A percentile compares a stretch with the other conserved stretches of the same genome.
Evolutionary conservation across 192 early-diverging fungal genomes (phyloP).

Genomic region (Funneliformis mosseae): DNA sequence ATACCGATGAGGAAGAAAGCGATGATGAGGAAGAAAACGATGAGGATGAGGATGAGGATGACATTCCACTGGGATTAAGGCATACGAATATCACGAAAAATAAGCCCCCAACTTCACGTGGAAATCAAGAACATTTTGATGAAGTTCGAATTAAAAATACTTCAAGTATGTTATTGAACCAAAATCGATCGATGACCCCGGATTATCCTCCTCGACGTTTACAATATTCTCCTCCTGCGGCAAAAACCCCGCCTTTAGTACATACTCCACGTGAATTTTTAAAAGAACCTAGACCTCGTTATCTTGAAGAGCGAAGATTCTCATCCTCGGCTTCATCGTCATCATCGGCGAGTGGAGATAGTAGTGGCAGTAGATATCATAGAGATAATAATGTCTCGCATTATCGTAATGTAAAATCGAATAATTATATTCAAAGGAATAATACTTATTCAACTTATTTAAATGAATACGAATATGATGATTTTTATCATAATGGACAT

Average conservation of each 20-base stretch:
- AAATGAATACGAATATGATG: background rate
- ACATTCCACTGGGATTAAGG: constrained; percentile 2
- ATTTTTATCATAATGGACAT: no score
- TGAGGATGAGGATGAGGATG: no score
- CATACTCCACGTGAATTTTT: background rate
- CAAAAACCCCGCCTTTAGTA: background rate
- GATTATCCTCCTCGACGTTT: background rate
- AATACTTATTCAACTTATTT: background rate
- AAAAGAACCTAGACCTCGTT: background rate
- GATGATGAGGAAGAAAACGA: no score
- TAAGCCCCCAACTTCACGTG: background rate
- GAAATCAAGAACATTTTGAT: background rate
- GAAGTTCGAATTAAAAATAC: background rate
- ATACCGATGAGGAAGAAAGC: background rate
- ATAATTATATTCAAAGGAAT: background rate
- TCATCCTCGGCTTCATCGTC: background rate
- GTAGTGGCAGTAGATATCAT: background rate
- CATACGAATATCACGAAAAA: background rate
- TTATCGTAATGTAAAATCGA: background rate
- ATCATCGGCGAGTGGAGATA: background rate
- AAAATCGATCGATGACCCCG: background rate
- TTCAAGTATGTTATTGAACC: background rate
- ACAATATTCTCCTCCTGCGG: background rate
- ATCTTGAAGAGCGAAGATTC: background rate
- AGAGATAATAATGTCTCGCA: background rate